Conservation (phyloP, 169 alveolate species). For the Perkinsus chesapeaki region DNA sequence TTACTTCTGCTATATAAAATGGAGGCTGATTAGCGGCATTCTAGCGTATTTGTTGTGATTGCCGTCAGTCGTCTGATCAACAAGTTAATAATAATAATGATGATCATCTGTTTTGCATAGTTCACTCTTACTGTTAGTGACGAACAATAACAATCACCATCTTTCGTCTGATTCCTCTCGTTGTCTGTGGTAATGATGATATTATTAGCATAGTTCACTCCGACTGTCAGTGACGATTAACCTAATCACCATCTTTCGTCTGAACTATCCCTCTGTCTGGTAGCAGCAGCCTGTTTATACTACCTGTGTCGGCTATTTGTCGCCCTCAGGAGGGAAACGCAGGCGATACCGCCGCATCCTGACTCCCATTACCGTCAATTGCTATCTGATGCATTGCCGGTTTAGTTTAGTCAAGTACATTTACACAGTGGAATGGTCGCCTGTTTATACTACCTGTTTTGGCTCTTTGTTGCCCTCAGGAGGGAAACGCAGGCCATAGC, state of each 20-base stretch:
- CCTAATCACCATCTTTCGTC: background rate
- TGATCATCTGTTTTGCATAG: background rate
- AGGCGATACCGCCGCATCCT: background rate
- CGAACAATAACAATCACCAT: background rate
- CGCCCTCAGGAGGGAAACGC: background rate
- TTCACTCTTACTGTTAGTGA: background rate
- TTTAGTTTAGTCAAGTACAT: background rate
- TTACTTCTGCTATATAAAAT: background rate
- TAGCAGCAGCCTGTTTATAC: background rate
- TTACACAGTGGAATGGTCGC: background rate
- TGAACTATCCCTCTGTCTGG: background rate
- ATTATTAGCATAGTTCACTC: background rate
- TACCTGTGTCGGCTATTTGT: background rate
- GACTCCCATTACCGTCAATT: background rate
- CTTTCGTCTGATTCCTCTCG: background rate
- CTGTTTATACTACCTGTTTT: conserved; percentile 1
- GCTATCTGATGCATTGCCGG: background rate
- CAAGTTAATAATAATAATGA: background rate
- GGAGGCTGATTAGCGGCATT: conserved; percentile 3
- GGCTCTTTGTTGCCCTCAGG: background rate
- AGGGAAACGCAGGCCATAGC: background rate
- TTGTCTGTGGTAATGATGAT: background rate
- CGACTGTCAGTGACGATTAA: background rate
- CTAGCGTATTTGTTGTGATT: background rate
- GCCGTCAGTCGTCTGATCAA: conserved; percentile 5